Conservation (phyloP, 768 basidiomycete genomes). For the Serendipita sp. region DNA sequence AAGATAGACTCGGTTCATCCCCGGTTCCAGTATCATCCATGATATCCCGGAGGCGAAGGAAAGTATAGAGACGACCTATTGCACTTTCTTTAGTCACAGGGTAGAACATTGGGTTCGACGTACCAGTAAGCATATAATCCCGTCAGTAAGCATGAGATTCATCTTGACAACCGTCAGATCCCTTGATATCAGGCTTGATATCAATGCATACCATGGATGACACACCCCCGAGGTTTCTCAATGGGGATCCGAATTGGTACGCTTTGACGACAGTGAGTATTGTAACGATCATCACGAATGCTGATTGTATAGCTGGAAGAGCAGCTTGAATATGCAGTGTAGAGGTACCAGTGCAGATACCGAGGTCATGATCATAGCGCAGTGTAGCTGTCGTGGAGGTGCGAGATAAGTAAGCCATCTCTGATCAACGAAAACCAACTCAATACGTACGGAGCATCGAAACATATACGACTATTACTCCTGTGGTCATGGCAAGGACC, state of each 20-base stretch:
- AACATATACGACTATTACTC: not conserved
- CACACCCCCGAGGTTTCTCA: not conserved
- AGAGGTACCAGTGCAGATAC: not conserved
- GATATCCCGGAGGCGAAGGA: not conserved
- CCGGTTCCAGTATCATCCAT: not conserved
- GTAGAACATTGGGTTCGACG: not conserved
- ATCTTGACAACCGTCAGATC: not conserved
- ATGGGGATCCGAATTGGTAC: not conserved
- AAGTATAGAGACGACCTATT: not conserved
- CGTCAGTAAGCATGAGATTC: not conserved
- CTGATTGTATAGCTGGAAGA: not conserved
- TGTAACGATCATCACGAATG: not conserved
- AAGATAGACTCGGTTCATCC: not conserved
- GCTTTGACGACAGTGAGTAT: not conserved
- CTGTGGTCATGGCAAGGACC: not conserved
- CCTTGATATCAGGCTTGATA: not conserved
- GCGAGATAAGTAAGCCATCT: not conserved
- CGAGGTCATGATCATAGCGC: not conserved
- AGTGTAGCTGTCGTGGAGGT: not conserved
- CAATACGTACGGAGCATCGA: not conserved
- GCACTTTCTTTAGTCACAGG: not conserved
- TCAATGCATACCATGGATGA: not conserved
- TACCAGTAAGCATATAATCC: not conserved
- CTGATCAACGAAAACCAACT: not conserved
- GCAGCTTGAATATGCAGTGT: not conserved